These are phyloP conservation scores for Saksenaea vasiformis DNA, from an alignment of 371 early-diverging fungal species.

Conservation along the genomic window DNA sequence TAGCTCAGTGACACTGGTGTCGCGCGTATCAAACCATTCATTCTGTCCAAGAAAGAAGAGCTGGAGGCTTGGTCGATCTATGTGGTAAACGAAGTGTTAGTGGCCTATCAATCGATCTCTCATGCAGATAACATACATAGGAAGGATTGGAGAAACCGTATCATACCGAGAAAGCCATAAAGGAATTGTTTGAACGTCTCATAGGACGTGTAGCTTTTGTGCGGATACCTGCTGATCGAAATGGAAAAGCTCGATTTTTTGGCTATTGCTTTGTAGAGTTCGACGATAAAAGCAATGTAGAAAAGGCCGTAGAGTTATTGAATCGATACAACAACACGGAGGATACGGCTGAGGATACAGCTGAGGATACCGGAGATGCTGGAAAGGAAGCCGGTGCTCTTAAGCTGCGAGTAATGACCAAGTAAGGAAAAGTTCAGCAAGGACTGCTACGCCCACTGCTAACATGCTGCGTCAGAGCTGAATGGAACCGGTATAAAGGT, in stretches of 20 bases:
- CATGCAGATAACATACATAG: conserved; percentile 1
- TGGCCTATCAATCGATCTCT: not conserved
- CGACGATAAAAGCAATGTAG: conserved; percentile 23
- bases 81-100: conserved; percentile 19
- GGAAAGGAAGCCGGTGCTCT: conserved; percentile 11
- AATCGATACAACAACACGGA: conserved; percentile 14
- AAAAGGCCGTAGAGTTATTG: conserved; percentile 28
- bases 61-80: conserved; percentile 46
- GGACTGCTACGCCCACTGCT: not conserved
- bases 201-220: conserved; percentile 40
- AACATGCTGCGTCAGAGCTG: conserved; percentile 11
- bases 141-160: conserved; percentile 35
- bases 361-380: not conserved
- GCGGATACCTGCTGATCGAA: conserved; percentile 30
- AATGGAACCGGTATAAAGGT: conserved; percentile 28
- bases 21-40: conserved; percentile 38
- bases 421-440: conserved; percentile 25
- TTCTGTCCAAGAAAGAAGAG: conserved; percentile 28
- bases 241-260: conserved; percentile 14
- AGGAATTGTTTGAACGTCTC: conserved; percentile 20
- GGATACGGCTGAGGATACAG: not conserved
- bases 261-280: conserved; percentile 52
- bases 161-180: conserved; percentile 21
- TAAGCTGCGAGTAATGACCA: conserved; percentile 40
- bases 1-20: conserved; percentile 17